Evolutionary conservation across 2,329 filamentous ascomycete species (phyloP).

Genomic region (Aspergillus viridinutans): DNA sequence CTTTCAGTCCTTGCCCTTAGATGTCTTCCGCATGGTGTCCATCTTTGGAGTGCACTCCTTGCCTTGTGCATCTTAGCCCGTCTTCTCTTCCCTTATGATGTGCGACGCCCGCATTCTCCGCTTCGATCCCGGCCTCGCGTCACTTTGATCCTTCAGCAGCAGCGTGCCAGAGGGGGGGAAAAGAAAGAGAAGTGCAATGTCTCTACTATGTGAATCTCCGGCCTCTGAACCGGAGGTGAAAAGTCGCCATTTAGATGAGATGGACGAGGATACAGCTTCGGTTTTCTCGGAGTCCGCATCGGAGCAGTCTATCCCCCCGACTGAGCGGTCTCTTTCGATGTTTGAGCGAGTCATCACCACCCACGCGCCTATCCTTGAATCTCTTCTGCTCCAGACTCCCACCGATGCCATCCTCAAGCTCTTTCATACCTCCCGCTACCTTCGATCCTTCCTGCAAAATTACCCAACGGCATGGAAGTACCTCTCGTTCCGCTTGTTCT

Average conservation of each 20-base stretch:
- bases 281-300: slow-evolving; percentile 23
- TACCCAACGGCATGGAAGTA: slow-evolving; percentile 60
- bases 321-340: slow-evolving; percentile 35
- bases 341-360: slow-evolving; percentile 55
- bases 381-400: slow-evolving; percentile 54
- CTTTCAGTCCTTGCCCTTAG: slow-evolving; percentile 18
- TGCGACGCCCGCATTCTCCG: slow-evolving; percentile 22
- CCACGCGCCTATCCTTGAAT: slow-evolving; percentile 56
- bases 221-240: background rate
- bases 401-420: slow-evolving; percentile 55
- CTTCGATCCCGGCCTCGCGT: slow-evolving; percentile 29
- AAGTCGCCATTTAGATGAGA: background rate
- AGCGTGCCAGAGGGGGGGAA: slow-evolving; percentile 1
- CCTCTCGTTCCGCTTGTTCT: slow-evolving; percentile 54
- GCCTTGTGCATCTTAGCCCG: slow-evolving; percentile 17
- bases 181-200: slow-evolving; percentile 8
- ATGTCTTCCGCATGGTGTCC: slow-evolving; percentile 26
- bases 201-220: slow-evolving; percentile 9
- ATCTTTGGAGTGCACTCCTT: slow-evolving; percentile 21
- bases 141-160: slow-evolving; percentile 16
- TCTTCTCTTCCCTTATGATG: slow-evolving; percentile 29
- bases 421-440: slow-evolving; percentile 55
- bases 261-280: slow-evolving; percentile 7
- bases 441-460: slow-evolving; percentile 51
- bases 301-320: slow-evolving; percentile 17